Conservation (phyloP, 2,329 filamentous ascomycete genomes). For the Thielaviopsis musarum region DNA sequence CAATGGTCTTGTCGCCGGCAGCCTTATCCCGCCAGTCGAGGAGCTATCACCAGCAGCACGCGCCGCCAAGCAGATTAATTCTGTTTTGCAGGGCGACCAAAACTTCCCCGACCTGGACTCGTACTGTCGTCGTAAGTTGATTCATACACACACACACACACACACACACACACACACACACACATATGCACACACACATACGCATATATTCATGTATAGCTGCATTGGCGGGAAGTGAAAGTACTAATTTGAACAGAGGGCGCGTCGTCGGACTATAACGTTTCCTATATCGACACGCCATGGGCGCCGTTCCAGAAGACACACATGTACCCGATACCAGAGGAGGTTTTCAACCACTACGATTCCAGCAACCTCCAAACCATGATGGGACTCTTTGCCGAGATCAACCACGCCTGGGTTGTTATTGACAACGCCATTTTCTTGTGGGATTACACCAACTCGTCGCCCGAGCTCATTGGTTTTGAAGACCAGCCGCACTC, state of each 20-base stretch:
- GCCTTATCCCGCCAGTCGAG: conserved; percentile 17
- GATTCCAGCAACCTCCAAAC: conserved; percentile 75
- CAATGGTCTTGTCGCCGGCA: conserved; percentile 8
- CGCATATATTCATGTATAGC: neutral
- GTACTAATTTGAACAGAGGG: conserved; percentile 42
- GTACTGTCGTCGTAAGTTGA: conserved; percentile 65
- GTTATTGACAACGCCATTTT: conserved; percentile 92
- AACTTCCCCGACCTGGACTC: conserved; percentile 78
- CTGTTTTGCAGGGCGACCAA: conserved; percentile 56
- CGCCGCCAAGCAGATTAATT: conserved; percentile 70
- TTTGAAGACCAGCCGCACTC: conserved; percentile 79
- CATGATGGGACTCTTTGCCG: conserved; percentile 88
- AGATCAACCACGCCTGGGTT: conserved; percentile 90
- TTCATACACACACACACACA: neutral
- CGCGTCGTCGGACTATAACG: conserved; percentile 80
- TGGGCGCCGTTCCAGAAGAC: conserved; percentile 85
- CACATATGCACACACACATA: neutral
- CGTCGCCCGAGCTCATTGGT: conserved; percentile 80
- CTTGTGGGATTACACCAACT: conserved; percentile 90
- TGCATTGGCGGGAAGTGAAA: neutral
- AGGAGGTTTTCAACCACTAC: conserved; percentile 82
- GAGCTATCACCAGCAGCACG: conserved; percentile 53
- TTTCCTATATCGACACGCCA: conserved; percentile 46
- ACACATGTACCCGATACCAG: conserved; percentile 77
- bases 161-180: too few species aligned